Base-by-base conservation (phyloP, 306 rosid genomes). In the Senna siamea region DNA sequence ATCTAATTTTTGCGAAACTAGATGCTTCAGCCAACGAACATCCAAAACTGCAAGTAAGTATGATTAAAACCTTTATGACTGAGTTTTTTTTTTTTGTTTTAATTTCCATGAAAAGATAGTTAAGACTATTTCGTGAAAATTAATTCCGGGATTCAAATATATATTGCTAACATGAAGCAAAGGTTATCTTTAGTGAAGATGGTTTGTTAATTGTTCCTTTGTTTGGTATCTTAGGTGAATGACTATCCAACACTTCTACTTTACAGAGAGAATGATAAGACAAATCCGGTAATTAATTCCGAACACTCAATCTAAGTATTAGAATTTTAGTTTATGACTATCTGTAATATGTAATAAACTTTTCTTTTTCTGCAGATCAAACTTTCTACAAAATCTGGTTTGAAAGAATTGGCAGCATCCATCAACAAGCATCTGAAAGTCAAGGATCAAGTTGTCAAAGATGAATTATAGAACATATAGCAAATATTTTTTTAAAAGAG, bases 11-110 rank as follows among this genome's bases (percentile, higher is more conserved):
- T 60, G 88, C 88, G 35, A 89, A 82, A 71, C 84, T 92, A 74
- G 99, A 94, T 75, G 93, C 84, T 76, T 86, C 98, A 38, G 78
- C 62, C 40, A 94, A 92, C 46, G 99, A 94, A 76, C 99, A 94
- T 85, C 96, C 99, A 60, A 81, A 85, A 74, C 80, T 94, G 74
- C 87, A 84, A 51, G 99, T 90, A 82, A 73, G 89, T 84, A 61
- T 30, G 60, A 11, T 51, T 19, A 48, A 72, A 60, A 46, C 8
- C 7, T 55, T 54, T 1, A 2, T 47, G 19, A 18, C 76, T 10
- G 17, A 7, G 8, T 60, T 63, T 75, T 58, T 44, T 13, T n/a
- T 79, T 60, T 7, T 43, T 9, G n/a, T n/a, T n/a, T n/a, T n/a
- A n/a, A n/a, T n/a, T n/a, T n/a, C n/a, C 32, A 58, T 63, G 47